Base-by-base conservation (phyloP, 2,329 filamentous ascomycete species). In the Zasmidium citrigriseum region DNA sequence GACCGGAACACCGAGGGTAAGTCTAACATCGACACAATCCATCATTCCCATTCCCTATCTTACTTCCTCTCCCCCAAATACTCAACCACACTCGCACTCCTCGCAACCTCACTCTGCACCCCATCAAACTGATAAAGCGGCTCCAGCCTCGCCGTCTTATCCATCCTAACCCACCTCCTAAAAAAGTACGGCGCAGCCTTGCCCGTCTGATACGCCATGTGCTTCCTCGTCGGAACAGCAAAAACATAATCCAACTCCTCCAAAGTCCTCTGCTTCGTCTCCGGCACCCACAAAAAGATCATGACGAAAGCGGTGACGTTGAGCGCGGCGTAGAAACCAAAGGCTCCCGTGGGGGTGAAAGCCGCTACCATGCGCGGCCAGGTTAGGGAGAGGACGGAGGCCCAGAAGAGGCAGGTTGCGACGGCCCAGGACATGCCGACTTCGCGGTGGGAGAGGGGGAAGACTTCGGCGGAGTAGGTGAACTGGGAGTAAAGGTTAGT, bases 251-350 rank as follows among this genome's bases (percentile, higher is more conserved):
- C 77, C 11, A 80, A 68, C 61, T 79, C 78, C 65, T 80, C 77
- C 20, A 80, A 73, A 0, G 76, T 79, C n/a, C 73, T 68, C 60
- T 77, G 75, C 65, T 80, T 80, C 50, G 77, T 80, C 62, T 80
- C 78, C 20, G 76, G 75, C 38, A 80, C 66, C 47, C 70, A 83
- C 54, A 75, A 77, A 61, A 73, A 76, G 69, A 71, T 79, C 72
- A 69, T 60, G 25, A 82, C 46, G 77, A 79, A 84, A 14, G 80
- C 82, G 34, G 84, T 76, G 11, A 83, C 60, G 68, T 83, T 84
- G 76, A 82, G 82, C 0, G 73, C 78, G 0, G 82, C 83, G 64
- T 86, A 85, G 75, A 81, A 84, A 3, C 77, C 76, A 61, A 85
- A 67, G 44, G 84, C 83, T 11, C 82, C 82, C 4, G 78, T 77